Conservation (phyloP, 1,284 basidiomycete species). For the Chalciporus sp. region DNA sequence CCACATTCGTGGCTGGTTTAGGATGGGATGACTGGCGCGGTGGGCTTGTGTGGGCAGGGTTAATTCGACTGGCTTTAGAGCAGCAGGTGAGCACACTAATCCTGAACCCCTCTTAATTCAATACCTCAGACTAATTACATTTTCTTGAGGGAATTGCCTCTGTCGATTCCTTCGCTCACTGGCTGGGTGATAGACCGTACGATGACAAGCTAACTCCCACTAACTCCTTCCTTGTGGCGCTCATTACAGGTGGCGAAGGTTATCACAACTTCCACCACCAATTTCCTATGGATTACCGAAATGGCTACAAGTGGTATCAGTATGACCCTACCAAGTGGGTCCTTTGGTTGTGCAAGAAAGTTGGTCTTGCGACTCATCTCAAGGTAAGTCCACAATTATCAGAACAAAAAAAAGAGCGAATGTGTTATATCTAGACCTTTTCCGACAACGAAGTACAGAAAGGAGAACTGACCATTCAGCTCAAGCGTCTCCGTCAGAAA, state of each 20-base stretch:
- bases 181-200: constrained; percentile 87
- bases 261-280: constrained; percentile 96
- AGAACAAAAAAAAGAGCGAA: not conserved
- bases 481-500: constrained; percentile 74
- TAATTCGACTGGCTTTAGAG: constrained; percentile 78
- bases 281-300: constrained; percentile 91
- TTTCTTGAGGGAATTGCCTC: constrained; percentile 79
- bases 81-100: constrained; percentile 67
- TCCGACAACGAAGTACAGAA: constrained; percentile 90
- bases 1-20: constrained; percentile 73
- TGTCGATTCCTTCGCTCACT: constrained; percentile 91
- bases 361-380: constrained; percentile 80
- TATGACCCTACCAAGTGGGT: constrained; percentile 90
- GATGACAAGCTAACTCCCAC: constrained; percentile 90
- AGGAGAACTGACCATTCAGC: constrained; percentile 87
- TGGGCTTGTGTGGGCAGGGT: constrained; percentile 81
- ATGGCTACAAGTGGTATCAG: constrained; percentile 89
- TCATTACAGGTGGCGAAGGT: constrained; percentile 88
- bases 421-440: constrained; percentile 51
- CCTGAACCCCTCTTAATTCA: not conserved
- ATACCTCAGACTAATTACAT: not conserved
- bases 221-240: constrained; percentile 84
- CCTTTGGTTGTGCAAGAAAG: constrained; percentile 61
- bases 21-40: constrained; percentile 82
- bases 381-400: constrained; percentile 47